Evolutionary conservation across 1,139 yeast genomes (phyloP).

Genomic region (Diutina catenulata): DNA sequence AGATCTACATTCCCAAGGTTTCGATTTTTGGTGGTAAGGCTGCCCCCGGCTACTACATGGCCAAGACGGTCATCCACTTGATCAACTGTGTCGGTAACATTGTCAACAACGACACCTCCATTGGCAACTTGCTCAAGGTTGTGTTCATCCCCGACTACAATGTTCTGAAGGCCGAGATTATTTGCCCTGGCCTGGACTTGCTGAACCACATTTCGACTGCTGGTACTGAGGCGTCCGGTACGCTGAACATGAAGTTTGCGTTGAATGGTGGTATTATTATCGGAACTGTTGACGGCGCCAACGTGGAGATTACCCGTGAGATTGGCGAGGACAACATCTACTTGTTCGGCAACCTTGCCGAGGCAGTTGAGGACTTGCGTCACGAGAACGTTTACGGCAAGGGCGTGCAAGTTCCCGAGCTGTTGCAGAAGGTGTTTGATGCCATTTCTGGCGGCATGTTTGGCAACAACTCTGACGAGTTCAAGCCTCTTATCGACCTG

Average conservation of each 20-base stretch:
- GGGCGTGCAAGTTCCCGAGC: constrained; percentile 41
- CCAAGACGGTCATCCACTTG: constrained; percentile 79
- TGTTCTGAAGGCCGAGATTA: constrained; percentile 87
- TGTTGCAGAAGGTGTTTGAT: constrained; percentile 50
- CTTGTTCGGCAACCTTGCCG: constrained; percentile 83
- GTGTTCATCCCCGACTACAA: constrained; percentile 87
- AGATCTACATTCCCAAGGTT: constrained; percentile 63
- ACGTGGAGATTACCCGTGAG: constrained; percentile 89
- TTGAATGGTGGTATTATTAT: constrained; percentile 87
- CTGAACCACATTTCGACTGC: constrained; percentile 97
- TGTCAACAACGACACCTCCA: constrained; percentile 64
- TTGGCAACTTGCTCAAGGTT: constrained; percentile 70
- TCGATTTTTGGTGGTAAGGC: constrained; percentile 88
- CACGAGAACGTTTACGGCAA: constrained; percentile 53
- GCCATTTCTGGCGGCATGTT: constrained; percentile 60
- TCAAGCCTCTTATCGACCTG: constrained; percentile 54
- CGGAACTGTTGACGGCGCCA: constrained; percentile 97
- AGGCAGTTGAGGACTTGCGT: constrained; percentile 78
- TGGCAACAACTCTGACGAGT: constrained; percentile 64
- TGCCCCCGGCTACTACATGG: constrained; percentile 95
- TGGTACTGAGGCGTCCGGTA: constrained; percentile 95
- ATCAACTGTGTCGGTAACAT: constrained; percentile 74
- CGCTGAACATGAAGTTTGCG: constrained; percentile 93
- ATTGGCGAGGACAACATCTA: constrained; percentile 89
- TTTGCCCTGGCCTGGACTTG: constrained; percentile 81